Base-by-base conservation (phyloP, 2,329 filamentous ascomycete species). In the Neopestalotiopsis rosae region DNA sequence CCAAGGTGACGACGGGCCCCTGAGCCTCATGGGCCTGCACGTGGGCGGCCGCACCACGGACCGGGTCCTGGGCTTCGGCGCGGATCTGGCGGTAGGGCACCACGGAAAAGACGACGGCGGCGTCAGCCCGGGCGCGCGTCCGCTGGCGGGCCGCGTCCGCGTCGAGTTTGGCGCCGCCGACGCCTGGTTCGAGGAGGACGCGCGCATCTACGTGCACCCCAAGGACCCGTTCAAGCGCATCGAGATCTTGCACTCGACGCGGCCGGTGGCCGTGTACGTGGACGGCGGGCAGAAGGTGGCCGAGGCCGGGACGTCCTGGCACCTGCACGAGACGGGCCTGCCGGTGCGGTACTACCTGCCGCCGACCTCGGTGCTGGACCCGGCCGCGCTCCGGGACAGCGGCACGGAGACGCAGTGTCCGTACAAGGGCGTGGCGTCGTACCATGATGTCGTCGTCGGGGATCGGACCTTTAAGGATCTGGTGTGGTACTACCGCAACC, bases 141-240 rank as follows among this genome's bases (percentile, higher is more conserved):
- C 69, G 1, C 68, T 80, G 4, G 70, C 73, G 40, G 76, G 73
- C 24, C 68, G 73, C 17, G 73, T 72, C 40, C 71, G 72, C 17
- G 71, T 74, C 10, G 71, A 72, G 67, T 75, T 77, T 68, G 66
- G 30, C 61, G 73, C 72, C 14, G 76, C 62, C 64, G 77, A 79
- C 59, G 74, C 74, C 1, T 81, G 82, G 70, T 86, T 84, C 71
- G 89, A 90, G 74, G 90, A 91, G 78, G 88, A 90, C 65, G 80
- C 81, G 0, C 86, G 84, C 1, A 86, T 91, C 67, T 85, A 85
- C 72, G 83, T 88, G 3, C 90, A 92, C 69, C 90, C 90, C 0
- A 91, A 91, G 71, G 90, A 92, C 67, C 90, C 90, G 0, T 91
- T 87, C 79, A 90, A 90, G 72, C 85, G 90, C 13, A 81, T 92